Percentiles rank a stretch among this genome's conserved stretches.
Conservation (phyloP, 2,329 filamentous ascomycete genomes). For the Claviceps spartinae region DNA sequence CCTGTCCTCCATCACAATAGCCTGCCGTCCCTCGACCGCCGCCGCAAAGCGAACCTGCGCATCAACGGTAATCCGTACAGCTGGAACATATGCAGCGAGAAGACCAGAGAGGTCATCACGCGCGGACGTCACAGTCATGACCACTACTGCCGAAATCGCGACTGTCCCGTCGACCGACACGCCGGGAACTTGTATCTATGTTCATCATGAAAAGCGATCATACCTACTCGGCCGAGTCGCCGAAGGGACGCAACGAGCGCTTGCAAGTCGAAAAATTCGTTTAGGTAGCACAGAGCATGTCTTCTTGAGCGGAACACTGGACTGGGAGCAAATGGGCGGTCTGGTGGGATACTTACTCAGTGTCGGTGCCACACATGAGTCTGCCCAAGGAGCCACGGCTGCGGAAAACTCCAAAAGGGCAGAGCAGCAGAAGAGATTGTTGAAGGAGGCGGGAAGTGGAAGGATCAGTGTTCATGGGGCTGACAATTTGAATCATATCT, state of each 20-base stretch:
- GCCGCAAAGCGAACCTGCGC: neutral
- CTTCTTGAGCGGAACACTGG: constrained; percentile 66
- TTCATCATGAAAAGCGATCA: constrained; percentile 69
- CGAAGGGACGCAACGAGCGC: constrained; percentile 74
- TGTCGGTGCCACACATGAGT: constrained; percentile 52
- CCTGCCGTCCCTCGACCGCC: neutral
- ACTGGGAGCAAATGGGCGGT: constrained; percentile 68
- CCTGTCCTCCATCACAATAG: neutral
- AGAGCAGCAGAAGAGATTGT: constrained; percentile 22
- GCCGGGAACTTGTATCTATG: constrained; percentile 58
- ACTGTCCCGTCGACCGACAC: constrained; percentile 82
- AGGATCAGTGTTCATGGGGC: constrained; percentile 61
- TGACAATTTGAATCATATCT: constrained; percentile 62
- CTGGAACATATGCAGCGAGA: neutral
- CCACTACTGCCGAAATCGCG: constrained; percentile 59
- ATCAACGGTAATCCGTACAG: neutral
- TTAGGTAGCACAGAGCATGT: constrained; percentile 58
- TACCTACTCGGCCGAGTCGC: constrained; percentile 75
- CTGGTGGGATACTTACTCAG: constrained; percentile 77
- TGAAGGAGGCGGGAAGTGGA: constrained; percentile 12
- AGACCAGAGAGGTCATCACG: neutral
- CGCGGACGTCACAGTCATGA: constrained; percentile 38
- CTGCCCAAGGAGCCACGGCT: constrained; percentile 27
- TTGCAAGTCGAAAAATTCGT: constrained; percentile 52
- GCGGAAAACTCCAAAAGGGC: constrained; percentile 27